Evolutionary conservation across 306 rosid genomes (phyloP).

Genomic region (Vicia faba): DNA sequence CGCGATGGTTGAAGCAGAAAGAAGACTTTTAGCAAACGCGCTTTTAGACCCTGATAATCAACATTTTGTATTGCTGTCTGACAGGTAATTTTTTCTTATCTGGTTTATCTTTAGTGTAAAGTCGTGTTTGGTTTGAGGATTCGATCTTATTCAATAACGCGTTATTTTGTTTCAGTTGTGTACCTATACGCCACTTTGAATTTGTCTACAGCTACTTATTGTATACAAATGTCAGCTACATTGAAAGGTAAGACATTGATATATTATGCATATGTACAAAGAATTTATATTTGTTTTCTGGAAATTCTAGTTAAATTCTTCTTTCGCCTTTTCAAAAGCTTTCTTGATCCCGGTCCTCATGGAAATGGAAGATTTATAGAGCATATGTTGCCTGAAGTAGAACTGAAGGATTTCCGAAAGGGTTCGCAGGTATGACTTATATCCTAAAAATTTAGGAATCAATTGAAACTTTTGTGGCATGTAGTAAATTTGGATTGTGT

Average conservation of each 20-base stretch:
- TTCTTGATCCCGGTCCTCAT: conserved; percentile 80
- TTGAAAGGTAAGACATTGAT: conserved; percentile 65
- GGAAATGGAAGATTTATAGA: conserved; percentile 82
- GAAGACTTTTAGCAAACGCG: conserved; percentile 82
- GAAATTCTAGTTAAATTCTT: conserved; percentile 27
- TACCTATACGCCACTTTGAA: conserved; percentile 78
- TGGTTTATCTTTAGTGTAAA: conserved; percentile 14
- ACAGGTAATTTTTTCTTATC: conserved; percentile 55
- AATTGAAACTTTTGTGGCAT: conserved; percentile 31
- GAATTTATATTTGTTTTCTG: conserved; percentile 11
- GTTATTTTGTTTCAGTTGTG: conserved; percentile 63
- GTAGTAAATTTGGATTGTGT: conserved; percentile 28
- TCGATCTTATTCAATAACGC: conserved; percentile 29
- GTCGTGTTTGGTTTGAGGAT: conserved; percentile 15
- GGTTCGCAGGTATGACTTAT: conserved; percentile 76
- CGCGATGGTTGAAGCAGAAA: conserved; percentile 91
- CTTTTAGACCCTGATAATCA: conserved; percentile 77
- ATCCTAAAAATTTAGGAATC: not conserved
- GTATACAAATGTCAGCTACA: conserved; percentile 79
- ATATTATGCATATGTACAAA: not conserved
- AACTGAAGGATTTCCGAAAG: conserved; percentile 68
- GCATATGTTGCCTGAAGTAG: conserved; percentile 85
- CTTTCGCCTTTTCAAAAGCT: conserved; percentile 41
- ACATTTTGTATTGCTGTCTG: conserved; percentile 89
- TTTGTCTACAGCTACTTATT: conserved; percentile 82